These are phyloP conservation scores for Neofusicoccum sp. DNA, from an alignment of 2,329 filamentous ascomycete genomes.

Conservation along the genomic window DNA sequence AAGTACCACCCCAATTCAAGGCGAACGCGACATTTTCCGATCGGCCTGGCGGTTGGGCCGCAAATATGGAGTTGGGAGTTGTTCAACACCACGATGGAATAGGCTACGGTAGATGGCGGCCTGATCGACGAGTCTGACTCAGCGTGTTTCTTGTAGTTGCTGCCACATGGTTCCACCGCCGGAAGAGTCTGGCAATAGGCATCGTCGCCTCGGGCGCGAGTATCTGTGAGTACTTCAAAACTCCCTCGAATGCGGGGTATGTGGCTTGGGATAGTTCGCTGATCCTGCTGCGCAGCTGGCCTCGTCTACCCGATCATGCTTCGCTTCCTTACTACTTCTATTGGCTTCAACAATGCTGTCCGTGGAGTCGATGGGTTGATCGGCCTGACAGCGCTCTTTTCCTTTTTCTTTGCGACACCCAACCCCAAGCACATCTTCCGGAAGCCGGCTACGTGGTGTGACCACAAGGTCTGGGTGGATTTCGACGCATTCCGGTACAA, in stretches of 20 bases:
- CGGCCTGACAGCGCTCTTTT: constrained; percentile 43
- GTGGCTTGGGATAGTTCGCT: background rate
- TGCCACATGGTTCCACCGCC: constrained; percentile 52
- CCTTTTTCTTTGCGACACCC: constrained; percentile 47
- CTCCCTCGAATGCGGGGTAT: background rate
- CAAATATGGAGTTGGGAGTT: background rate
- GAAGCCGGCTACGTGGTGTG: constrained; percentile 42
- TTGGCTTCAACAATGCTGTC: constrained; percentile 51
- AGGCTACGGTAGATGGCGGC: constrained; percentile 5
- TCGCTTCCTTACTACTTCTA: constrained; percentile 44
- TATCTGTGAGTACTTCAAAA: constrained; percentile 33
- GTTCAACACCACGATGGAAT: background rate
- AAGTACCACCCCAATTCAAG: constrained; percentile 27
- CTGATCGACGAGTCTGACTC: constrained; percentile 8
- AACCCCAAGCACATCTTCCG: constrained; percentile 46
- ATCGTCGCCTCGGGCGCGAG: constrained; percentile 55
- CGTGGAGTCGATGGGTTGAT: constrained; percentile 47
- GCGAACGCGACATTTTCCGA: background rate
- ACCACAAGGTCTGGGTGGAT: constrained; percentile 48
- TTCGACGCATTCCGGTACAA: constrained; percentile 46
- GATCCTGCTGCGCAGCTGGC: constrained; percentile 34
- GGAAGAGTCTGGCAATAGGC: constrained; percentile 52
- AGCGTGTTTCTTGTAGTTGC: constrained; percentile 41
- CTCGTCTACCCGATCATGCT: constrained; percentile 52
- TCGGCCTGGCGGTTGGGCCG: background rate